These are phyloP conservation scores for Debaryomyces psychrophilus DNA, from an alignment of 1,139 yeast genomes.

Conservation along the genomic window DNA sequence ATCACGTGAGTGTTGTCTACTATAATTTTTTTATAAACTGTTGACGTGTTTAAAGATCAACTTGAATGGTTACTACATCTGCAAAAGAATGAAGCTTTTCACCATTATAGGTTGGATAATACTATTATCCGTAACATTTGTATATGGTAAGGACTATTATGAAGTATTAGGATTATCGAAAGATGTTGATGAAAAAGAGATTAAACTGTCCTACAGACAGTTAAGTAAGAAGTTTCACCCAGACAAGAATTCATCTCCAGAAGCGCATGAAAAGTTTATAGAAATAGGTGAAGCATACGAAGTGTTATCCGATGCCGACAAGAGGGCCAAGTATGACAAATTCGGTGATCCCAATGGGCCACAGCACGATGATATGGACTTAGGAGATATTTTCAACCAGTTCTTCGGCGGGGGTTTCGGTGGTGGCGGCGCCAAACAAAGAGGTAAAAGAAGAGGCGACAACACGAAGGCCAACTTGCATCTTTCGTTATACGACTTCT, in stretches of 20 bases:
- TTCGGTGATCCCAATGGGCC: slow-evolving; percentile 84
- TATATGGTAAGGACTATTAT: slow-evolving; percentile 31
- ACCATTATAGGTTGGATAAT: slow-evolving; percentile 3
- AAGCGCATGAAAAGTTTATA: slow-evolving; percentile 82
- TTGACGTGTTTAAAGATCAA: slow-evolving; percentile 11
- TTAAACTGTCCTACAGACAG: slow-evolving; percentile 83
- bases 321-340: slow-evolving; percentile 71
- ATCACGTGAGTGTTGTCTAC: background rate
- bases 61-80: background rate
- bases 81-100: slow-evolving; percentile 3
- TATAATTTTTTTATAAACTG: slow-evolving; percentile 3
- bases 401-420: slow-evolving; percentile 70
- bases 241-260: slow-evolving; percentile 84
- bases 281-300: slow-evolving; percentile 96
- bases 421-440: slow-evolving; percentile 31
- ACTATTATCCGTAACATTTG: slow-evolving; percentile 2
- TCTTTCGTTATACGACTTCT: slow-evolving; percentile 66
- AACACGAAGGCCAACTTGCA: slow-evolving; percentile 61
- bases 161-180: slow-evolving; percentile 65
- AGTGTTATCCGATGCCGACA: slow-evolving; percentile 74
- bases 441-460: slow-evolving; percentile 63
- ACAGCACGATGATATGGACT: slow-evolving; percentile 47
- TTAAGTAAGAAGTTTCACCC: slow-evolving; percentile 91
- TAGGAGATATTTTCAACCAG: slow-evolving; percentile 71
- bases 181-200: slow-evolving; percentile 76